These are phyloP conservation scores for Aspergillus oerlinghausenensis DNA, from an alignment of 2,329 filamentous ascomycete genomes.

Conservation along the genomic window DNA sequence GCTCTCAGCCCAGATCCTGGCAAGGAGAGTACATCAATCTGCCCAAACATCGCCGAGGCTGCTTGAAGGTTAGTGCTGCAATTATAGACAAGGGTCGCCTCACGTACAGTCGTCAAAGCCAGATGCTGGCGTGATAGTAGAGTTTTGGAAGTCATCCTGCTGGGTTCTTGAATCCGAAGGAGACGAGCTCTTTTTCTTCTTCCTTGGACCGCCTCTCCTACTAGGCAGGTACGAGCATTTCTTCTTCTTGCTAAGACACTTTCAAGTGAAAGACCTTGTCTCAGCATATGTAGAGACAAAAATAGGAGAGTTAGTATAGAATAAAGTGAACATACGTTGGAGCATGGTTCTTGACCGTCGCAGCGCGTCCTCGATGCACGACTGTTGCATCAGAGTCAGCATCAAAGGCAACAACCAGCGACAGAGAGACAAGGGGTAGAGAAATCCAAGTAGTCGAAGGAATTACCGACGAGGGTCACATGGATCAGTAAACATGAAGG, in stretches of 20 bases:
- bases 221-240: constrained; percentile 42
- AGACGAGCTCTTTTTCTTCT: constrained; percentile 32
- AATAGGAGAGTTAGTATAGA: background rate
- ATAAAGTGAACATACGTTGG: constrained; percentile 32
- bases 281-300: constrained; percentile 7
- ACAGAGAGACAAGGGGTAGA: constrained; percentile 4
- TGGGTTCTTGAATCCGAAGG: constrained; percentile 18
- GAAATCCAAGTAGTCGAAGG: constrained; percentile 5
- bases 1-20: constrained; percentile 38
- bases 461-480: background rate
- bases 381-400: constrained; percentile 20
- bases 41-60: constrained; percentile 35
- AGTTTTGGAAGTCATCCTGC: constrained; percentile 18
- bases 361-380: constrained; percentile 42
- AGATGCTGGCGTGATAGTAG: constrained; percentile 17
- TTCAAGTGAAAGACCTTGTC: constrained; percentile 3
- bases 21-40: constrained; percentile 38
- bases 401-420: background rate
- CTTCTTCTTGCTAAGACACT: constrained; percentile 39
- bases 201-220: constrained; percentile 42
- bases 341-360: constrained; percentile 41
- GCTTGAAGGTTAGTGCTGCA: constrained; percentile 18
- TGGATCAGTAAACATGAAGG: background rate
- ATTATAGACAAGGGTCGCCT: background rate
- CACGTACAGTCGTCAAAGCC: constrained; percentile 32